Evolutionary conservation across 352 stramenopile species (phyloP), one percentile per base, ranked within the genome.

Genomic region (Globisporangium rhizosaccharum): DNA sequence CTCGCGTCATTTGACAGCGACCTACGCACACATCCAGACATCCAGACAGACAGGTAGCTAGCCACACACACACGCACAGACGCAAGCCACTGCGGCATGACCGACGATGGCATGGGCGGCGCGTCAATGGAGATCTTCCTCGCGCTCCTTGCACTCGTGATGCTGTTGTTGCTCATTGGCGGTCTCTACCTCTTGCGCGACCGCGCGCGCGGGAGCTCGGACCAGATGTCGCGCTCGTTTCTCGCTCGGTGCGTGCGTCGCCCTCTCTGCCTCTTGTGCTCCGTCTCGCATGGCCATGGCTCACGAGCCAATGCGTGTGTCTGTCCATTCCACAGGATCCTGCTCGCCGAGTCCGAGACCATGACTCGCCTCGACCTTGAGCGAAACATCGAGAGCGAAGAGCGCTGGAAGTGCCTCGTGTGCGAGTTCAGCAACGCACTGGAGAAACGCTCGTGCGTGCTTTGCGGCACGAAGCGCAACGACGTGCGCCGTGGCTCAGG

Each of bases 381-480:
- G 57, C 76, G 82, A 51, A 83, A 76, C 67, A 48, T 70, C 30
- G 68, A 78, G 52, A 61, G 70, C 41, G 76, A 85, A 12, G 79
- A 88, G 68, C 80, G 80, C 18, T 92, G 82, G 82, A 88, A 86
- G 36, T 92, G 82, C 55, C 65, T 68, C 39, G 75, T 92, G 41
- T 92, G 82, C 44, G 82, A 92, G 17, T 92, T 92, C 59, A 87
- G 78, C 58, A 92, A 92, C 66, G 66, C 70, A 2, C 33, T 86
- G 50, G 80, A 89, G 42, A 81, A 81, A 25, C 61, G 50, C 28
- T 78, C 73, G 41, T 92, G 80, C 63, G 57, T 88, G 20, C 53
- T 92, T 3, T 92, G 82, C 55, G 82, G 79, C 53, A 92, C 82
- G 5, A 90, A 90, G 63, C 79, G 82, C 61, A 67, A 69, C 51